Percentiles rank a stretch among this genome's conserved stretches.
These are phyloP conservation scores for Ruellia speciosa DNA, from an alignment of 305 asterid genomes.

Conservation along the genomic window DNA sequence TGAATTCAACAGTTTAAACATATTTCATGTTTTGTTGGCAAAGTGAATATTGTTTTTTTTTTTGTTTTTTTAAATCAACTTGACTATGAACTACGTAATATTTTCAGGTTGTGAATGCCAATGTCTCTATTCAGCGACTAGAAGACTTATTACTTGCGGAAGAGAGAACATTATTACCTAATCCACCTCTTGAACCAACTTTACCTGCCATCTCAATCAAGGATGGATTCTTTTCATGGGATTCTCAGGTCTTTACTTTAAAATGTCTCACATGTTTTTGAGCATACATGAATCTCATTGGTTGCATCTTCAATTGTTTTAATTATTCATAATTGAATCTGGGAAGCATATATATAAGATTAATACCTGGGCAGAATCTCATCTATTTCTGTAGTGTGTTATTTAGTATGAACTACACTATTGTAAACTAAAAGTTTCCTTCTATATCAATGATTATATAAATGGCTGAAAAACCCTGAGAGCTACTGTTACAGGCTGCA, in stretches of 20 bases:
- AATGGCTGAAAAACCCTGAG: constrained; percentile 3
- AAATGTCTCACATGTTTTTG: neutral
- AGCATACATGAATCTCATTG: neutral
- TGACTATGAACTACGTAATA: constrained; percentile 7
- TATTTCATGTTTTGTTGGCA: constrained; percentile 11
- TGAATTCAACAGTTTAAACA: neutral
- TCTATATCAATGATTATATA: too few relatives aligned
- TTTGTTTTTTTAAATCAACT: constrained; percentile 1
- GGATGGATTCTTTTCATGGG: constrained; percentile 83
- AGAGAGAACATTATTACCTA: constrained; percentile 78
- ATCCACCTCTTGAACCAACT: constrained; percentile 72
- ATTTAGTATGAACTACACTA: too few relatives aligned
- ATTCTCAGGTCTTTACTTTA: constrained; percentile 53
- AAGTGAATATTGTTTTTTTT: neutral
- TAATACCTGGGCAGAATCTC: neutral
- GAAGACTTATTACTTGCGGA: constrained; percentile 85
- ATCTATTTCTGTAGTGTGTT: neutral
- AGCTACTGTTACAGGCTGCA: constrained; percentile 41
- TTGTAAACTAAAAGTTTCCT: too few relatives aligned
- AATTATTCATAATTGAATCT: neutral
- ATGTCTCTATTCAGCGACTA: constrained; percentile 78
- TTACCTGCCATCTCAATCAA: constrained; percentile 84
- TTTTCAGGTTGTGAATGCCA: constrained; percentile 84
- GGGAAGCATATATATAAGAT: constrained; percentile 7
- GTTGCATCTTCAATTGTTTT: constrained; percentile 8